Base-by-base conservation (phyloP, 345 rosid genomes). In the Citrus hindsii region DNA sequence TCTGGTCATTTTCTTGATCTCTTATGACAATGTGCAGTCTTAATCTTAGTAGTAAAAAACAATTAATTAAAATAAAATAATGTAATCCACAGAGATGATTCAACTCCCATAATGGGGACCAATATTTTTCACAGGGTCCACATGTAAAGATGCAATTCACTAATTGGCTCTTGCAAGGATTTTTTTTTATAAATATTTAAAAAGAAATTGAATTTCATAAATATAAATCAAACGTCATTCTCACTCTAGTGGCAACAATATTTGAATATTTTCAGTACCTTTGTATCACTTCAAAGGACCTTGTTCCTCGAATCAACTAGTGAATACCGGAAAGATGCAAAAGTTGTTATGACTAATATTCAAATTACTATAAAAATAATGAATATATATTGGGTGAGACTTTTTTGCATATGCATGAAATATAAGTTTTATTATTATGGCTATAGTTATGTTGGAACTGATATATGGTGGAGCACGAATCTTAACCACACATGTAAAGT, bases 381-480 rank as follows among this genome's bases (percentile, higher is more conserved):
- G 22, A 51, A 51, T 4, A 18, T 51, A 16, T 51, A 46, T 3
- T 13, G 16, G 51, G 9, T 12, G 5, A 3, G 51, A 3, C 0
- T 42, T 42, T 38, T 40, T 3, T 12, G 18, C 18, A 13, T 46
- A 13, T 46, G 51, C 51, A 13, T 13, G 51, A 46, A 46, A 46
- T 46, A 46, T 3, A 46, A 46, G 51, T 3, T 46, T 46, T 12
- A 46, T 46, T 46, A 13, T 46, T 46, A 13, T 1, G 0, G 18
- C 1, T 33, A 33, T 33, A 0, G 0, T 5, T 33, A 33, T 33
- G 3, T 33, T 33, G 1, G 6, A 33, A 6, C 6, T 33, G 1
- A 33, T 5, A 4, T 33, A 33, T 33, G 6, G 6, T 4, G 1
- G 6, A 4, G 0, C 0, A 33, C 0, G 6, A 33, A 33, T 33